phyloP scores from a whole-genome alignment of 2,329 filamentous ascomycete genomes.

The Achaetomium macrosporum region DNA sequence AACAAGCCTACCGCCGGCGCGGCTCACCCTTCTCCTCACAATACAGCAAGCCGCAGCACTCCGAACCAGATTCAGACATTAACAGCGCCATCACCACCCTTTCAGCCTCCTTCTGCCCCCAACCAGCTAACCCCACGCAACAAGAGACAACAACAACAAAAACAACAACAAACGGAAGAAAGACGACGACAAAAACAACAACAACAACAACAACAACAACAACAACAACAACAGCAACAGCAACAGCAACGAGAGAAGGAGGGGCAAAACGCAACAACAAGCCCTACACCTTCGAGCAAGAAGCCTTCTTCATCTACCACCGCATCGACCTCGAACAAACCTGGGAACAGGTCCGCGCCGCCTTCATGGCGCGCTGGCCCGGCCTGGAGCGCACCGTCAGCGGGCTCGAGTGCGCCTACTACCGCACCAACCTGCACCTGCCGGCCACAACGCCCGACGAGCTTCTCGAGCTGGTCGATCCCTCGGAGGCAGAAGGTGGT shows the following conservation, averaged over 20 bases:
- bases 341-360: conserved; percentile 16
- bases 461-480: conserved; percentile 13
- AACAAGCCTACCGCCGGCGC: conserved; percentile 1
- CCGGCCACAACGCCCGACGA: conserved; percentile 13
- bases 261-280: conserved; percentile 17
- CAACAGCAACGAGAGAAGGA: neutral
- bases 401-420: conserved; percentile 21
- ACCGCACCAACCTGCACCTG: conserved; percentile 20
- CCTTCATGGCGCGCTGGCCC: conserved; percentile 13
- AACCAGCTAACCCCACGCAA: no score
- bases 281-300: conserved; percentile 19
- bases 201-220: neutral
- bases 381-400: conserved; percentile 11
- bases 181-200: conserved; percentile 14
- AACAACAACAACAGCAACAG: neutral
- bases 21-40: neutral
- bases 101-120: no score
- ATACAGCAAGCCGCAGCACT: neutral
- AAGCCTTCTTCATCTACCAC: conserved; percentile 23
- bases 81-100: neutral
- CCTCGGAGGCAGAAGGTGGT: neutral
- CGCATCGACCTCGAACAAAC: conserved; percentile 14
- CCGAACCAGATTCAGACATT: neutral
- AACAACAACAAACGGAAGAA: neutral
- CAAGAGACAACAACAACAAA: neutral